phyloP scores from a whole-genome alignment of 2,329 filamentous ascomycete genomes.

The Xylaria sp. region DNA sequence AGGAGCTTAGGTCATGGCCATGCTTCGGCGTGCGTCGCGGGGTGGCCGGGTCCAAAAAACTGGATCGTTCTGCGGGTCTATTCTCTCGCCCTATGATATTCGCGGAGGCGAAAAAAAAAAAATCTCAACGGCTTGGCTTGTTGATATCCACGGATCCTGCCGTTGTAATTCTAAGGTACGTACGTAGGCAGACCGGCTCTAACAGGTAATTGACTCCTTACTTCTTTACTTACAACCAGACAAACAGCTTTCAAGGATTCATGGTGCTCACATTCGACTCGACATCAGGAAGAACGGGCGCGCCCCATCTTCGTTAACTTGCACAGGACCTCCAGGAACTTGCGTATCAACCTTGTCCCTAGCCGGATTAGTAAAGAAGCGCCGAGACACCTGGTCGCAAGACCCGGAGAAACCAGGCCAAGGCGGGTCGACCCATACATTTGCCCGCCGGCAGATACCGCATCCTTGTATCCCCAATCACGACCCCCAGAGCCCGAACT shows the following conservation, averaged over 20 bases:
- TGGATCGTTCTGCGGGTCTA: constrained; percentile 15
- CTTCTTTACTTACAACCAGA: not conserved
- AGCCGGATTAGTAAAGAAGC: constrained; percentile 8
- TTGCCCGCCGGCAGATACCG: constrained; percentile 14
- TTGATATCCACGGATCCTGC: not conserved
- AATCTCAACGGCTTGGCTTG: not conserved
- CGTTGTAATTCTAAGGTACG: not conserved
- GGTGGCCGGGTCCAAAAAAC: constrained; percentile 30
- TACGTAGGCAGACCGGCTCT: too few species aligned
- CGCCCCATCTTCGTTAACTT: constrained; percentile 3
- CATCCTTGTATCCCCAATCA: not conserved
- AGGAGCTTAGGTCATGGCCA: constrained; percentile 1
- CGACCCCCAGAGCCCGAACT: not conserved
- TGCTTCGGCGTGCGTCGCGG: constrained; percentile 24
- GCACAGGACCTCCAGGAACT: not conserved
- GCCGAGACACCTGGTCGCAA: constrained; percentile 29
- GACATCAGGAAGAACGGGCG: constrained; percentile 1
- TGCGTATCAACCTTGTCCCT: not conserved
- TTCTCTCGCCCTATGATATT: constrained; percentile 10
- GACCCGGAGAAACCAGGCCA: constrained; percentile 11
- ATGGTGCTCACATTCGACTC: not conserved
- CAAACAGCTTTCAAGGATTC: not conserved
- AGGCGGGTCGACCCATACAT: constrained; percentile 11
- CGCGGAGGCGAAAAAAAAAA: constrained; percentile 11
- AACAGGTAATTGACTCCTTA: not conserved